Evolutionary conservation across 2,329 filamentous ascomycete genomes (phyloP).

Genomic region (Venturia oleaginea): DNA sequence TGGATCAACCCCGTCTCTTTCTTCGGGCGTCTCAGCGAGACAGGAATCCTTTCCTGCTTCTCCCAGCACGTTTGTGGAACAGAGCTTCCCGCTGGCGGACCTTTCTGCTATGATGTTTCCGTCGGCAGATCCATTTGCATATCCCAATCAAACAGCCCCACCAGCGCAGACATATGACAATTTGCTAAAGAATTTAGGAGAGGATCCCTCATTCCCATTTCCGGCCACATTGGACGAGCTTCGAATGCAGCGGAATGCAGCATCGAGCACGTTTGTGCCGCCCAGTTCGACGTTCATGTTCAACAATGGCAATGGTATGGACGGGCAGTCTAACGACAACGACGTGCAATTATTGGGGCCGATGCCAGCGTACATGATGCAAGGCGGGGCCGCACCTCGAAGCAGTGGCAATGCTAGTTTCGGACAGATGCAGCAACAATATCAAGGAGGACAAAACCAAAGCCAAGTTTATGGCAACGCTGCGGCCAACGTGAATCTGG

Average conservation of each 20-base stretch:
- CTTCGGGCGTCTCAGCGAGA: constrained; percentile 4
- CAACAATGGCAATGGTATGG: background rate
- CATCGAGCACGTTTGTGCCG: constrained; percentile 9
- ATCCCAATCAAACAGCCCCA: constrained; percentile 52
- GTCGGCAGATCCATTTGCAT: constrained; percentile 67
- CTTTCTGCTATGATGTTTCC: constrained; percentile 75
- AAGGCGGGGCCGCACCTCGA: constrained; percentile 29
- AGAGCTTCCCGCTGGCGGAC: constrained; percentile 46
- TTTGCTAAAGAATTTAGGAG: constrained; percentile 32
- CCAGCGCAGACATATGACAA: constrained; percentile 46
- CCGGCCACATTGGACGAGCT: constrained; percentile 9
- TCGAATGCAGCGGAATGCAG: background rate
- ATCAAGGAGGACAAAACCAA: constrained; percentile 12
- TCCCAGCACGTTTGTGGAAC: constrained; percentile 19
- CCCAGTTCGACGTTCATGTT: constrained; percentile 15
- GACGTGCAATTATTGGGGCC: constrained; percentile 66
- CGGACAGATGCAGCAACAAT: constrained; percentile 16
- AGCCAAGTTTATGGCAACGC: constrained; percentile 26
- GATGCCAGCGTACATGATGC: constrained; percentile 62
- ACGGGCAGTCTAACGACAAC: constrained; percentile 30
- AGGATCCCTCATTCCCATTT: constrained; percentile 17
- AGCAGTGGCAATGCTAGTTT: constrained; percentile 18
- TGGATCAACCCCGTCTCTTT: background rate
- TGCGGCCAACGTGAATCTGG: constrained; percentile 25
- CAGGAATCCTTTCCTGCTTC: constrained; percentile 19